phyloP scores from a whole-genome alignment of 176 grass and related monocot genomes.

The Oryza meridionalis region DNA sequence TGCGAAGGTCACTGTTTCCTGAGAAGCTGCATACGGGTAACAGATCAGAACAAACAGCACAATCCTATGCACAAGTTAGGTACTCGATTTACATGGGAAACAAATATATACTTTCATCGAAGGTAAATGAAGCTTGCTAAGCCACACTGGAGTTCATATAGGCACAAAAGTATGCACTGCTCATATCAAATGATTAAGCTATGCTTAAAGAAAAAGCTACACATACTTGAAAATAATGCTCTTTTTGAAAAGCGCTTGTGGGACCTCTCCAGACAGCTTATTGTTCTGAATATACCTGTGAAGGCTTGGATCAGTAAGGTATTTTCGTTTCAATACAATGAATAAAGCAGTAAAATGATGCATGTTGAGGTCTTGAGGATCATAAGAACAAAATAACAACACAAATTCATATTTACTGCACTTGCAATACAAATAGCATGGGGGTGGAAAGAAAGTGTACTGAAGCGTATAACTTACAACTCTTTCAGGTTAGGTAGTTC shows the following conservation, averaged over 20 bases:
- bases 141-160: constrained; percentile 16
- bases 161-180: constrained; percentile 20
- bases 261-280: constrained; percentile 69
- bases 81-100: constrained; percentile 14
- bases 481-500: constrained; percentile 84
- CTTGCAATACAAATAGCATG: neutral
- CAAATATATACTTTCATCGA: neutral
- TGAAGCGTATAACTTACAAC: constrained; percentile 68
- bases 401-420: neutral
- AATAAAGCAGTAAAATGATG: constrained; percentile 23
- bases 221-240: constrained; percentile 86
- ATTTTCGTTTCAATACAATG: neutral
- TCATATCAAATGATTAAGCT: constrained; percentile 15
- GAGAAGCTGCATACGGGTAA: constrained; percentile 59
- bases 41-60: constrained; percentile 42
- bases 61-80: neutral
- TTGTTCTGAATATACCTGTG: constrained; percentile 95
- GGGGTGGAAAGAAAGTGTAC: constrained; percentile 20
- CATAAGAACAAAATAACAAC: neutral
- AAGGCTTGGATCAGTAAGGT: constrained; percentile 34
- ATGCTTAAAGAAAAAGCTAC: constrained; percentile 34
- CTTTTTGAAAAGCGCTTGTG: constrained; percentile 68
- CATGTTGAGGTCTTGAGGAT: neutral
- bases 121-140: constrained; percentile 25
- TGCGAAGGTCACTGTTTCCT: constrained; percentile 67